Base-by-base conservation (phyloP, 1,139 yeast genomes). In the Taphrina flavorubra region DNA sequence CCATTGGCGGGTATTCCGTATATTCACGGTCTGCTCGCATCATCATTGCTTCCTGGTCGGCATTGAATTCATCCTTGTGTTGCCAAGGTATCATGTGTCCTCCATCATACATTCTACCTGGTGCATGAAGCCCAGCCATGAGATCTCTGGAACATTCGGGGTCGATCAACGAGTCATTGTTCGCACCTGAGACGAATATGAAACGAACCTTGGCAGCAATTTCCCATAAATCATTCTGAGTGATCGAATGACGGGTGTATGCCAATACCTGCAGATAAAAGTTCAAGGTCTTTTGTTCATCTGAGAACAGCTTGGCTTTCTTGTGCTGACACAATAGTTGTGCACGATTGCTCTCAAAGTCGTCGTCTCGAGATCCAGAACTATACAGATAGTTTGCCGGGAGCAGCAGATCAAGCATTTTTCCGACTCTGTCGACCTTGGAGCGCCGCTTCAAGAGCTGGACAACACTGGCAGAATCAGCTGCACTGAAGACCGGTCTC, bases 21-120 rank as follows among this genome's bases (percentile, higher is more conserved):
- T 63, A 63, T 39, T 63, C 67, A 6, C 55, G 42, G 14, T 63
- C 55, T 10, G 67, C 67, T 53, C 67, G 67, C 44, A 55, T 40
- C 46, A 63, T 63, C 66, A 62, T 62, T 34, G 66, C 66, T 31
- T 62, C 66, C 44, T 62, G 66, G 42, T 63, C 67, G 39, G 61
- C 51, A 40, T 53, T 63, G 46, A 63, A 31, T 8, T 56, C 67
- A 20, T 44, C 61, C 25, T 37, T 53, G 40, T 63, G 37, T 47
- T 53, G 61, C 60, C 60, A 53, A 11, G 60, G 67, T n/a, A 63
- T 36, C 55, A 55, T 53, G 25, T 63, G 67, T 10, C 67, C 67
- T 7, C 67, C 67, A n/a, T 20, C 20, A 39, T 63, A 63, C 14
- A 63, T 63, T 14, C 67, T 46, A 18, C 67, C 67, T 20, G 36